Conservation (phyloP, 441 rosid genomes). For the Rhodomyrtus psidioides region DNA sequence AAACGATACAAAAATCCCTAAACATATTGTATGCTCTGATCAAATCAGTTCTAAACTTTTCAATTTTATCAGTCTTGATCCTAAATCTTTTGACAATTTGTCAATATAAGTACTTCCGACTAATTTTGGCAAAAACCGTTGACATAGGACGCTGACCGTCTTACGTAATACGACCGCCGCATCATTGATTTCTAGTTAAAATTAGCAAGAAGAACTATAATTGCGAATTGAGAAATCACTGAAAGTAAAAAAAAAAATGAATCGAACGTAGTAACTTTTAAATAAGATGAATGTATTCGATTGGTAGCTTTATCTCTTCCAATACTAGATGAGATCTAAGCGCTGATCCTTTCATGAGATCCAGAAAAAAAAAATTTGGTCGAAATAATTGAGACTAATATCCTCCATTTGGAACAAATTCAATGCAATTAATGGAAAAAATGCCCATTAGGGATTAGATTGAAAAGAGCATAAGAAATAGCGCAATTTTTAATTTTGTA, state of each 20-base stretch:
- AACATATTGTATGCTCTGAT: accelerated
- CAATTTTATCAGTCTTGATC: no score
- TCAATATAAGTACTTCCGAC: accelerated
- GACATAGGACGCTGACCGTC: accelerated
- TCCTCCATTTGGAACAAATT: neutral
- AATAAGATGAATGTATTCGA: neutral
- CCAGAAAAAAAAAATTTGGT: no score
- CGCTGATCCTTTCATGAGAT: neutral
- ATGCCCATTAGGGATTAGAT: accelerated
- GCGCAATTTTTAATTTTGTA: no score
- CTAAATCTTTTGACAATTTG: no score
- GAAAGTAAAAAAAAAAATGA: neutral
- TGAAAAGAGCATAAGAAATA: neutral
- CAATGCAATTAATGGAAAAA: neutral
- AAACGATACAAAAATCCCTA: no score
- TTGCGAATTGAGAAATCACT: neutral
- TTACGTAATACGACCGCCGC: no score
- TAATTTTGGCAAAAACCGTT: no score
- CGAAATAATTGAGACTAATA: no score
- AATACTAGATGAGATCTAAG: neutral
- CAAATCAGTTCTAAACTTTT: no score
- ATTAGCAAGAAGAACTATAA: accelerated
- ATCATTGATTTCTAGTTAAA: no score
- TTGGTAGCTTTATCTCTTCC: neutral
- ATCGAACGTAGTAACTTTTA: neutral